Conservation (phyloP, 2,329 filamentous ascomycete genomes). For the Sclerotinia borealis region DNA sequence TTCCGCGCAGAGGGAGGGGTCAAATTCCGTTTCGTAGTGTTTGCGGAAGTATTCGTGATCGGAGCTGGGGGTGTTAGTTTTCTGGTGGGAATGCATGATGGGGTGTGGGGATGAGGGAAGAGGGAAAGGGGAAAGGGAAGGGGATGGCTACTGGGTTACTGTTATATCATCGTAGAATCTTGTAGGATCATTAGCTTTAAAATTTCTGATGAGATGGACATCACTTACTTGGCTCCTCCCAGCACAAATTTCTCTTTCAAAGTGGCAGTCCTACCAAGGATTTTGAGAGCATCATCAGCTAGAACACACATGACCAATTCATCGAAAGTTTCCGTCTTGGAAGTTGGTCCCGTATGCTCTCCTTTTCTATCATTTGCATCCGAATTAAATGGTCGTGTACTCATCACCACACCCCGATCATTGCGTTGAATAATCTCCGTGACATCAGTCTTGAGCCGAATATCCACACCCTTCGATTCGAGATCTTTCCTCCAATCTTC, state of each 20-base stretch:
- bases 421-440: conserved; percentile 46
- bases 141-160: conserved; percentile 49
- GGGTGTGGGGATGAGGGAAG: background rate
- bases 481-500: conserved; percentile 51
- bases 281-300: conserved; percentile 57
- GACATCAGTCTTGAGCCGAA: conserved; percentile 52
- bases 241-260: conserved; percentile 61
- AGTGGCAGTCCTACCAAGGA: conserved; percentile 52
- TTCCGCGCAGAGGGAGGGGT: conserved; percentile 44
- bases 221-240: conserved; percentile 51
- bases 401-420: conserved; percentile 47
- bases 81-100: too few relatives aligned
- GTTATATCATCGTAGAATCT: conserved; percentile 63
- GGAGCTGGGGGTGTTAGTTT: conserved; percentile 27
- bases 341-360: conserved; percentile 36
- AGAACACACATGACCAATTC: conserved; percentile 61
- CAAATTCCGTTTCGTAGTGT: conserved; percentile 60
- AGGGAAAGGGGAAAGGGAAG: too few relatives aligned
- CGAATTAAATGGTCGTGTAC: conserved; percentile 39
- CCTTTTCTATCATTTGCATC: conserved; percentile 41
- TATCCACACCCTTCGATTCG: conserved; percentile 46
- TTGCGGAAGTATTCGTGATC: conserved; percentile 60
- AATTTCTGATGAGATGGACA: too few relatives aligned
- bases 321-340: conserved; percentile 51
- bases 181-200: background rate